Evolutionary conservation across 257 asterid genomes (phyloP).

Genomic region (Fraxinus anomala): DNA sequence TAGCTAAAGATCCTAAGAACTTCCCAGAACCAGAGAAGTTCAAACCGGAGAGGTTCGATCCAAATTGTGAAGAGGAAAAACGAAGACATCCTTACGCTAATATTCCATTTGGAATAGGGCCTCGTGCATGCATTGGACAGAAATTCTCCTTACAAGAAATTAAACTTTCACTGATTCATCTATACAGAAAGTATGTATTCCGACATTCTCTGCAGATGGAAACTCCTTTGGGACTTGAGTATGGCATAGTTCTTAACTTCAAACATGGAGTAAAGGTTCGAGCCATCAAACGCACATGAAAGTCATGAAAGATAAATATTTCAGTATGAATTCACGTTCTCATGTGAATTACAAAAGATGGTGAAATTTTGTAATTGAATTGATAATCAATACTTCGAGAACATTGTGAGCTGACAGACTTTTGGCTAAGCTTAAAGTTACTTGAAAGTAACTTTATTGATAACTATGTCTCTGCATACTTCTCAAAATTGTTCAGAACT

Average conservation of each 20-base stretch:
- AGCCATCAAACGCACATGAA: slow-evolving; percentile 61
- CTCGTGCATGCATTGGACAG: slow-evolving; percentile 90
- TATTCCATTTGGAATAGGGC: slow-evolving; percentile 95
- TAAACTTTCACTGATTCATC: slow-evolving; percentile 72
- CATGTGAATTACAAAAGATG: background rate
- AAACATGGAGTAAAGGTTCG: slow-evolving; percentile 78
- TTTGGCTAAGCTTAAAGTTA: background rate
- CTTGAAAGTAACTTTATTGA: background rate
- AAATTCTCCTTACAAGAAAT: slow-evolving; percentile 85
- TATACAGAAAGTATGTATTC: slow-evolving; percentile 67
- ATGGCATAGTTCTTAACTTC: slow-evolving; percentile 79
- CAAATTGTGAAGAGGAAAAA: slow-evolving; percentile 79
- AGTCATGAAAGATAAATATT: background rate
- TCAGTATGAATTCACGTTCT: background rate
- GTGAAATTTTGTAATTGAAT: background rate
- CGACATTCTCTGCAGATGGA: slow-evolving; percentile 78
- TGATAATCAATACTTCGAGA: background rate
- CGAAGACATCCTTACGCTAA: slow-evolving; percentile 85
- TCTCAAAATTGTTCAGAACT: background rate
- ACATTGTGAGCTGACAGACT: no score
- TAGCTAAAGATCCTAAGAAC: slow-evolving; percentile 79
- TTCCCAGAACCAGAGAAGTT: slow-evolving; percentile 89
- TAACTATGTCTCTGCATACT: background rate
- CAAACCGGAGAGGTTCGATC: slow-evolving; percentile 90
- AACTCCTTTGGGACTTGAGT: slow-evolving; percentile 69